These are phyloP conservation scores for Hirschfeldia incana DNA, from an alignment of 345 rosid genomes.

Conservation along the genomic window DNA sequence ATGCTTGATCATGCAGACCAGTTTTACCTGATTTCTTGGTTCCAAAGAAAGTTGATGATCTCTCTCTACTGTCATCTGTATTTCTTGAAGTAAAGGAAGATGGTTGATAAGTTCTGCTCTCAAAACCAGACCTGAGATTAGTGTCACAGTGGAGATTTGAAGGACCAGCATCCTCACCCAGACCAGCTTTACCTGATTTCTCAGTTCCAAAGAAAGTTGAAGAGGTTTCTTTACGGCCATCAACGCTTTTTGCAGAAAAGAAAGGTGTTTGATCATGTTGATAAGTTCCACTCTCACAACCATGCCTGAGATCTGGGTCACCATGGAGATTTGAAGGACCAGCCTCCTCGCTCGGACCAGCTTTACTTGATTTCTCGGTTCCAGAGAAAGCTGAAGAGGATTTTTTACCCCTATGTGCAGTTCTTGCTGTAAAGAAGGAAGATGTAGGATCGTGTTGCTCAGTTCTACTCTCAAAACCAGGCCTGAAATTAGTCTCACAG, in stretches of 20 bases:
- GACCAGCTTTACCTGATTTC: constrained; percentile 26
- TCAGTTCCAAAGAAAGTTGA: constrained; percentile 24
- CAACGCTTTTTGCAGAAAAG: constrained; percentile 28
- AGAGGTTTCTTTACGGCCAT: constrained; percentile 27
- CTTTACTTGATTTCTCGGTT: constrained; percentile 17
- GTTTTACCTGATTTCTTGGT: constrained; percentile 21
- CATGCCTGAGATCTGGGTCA: constrained; percentile 30
- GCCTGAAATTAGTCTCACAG: constrained; percentile 28
- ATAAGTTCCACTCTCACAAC: constrained; percentile 29
- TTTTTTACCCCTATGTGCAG: constrained; percentile 29
- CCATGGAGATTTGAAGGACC: constrained; percentile 17
- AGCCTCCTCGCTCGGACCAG: constrained; percentile 32
- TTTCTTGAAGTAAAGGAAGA: constrained; percentile 34
- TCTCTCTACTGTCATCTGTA: constrained; percentile 26
- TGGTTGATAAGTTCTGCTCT: constrained; percentile 29
- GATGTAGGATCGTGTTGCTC: constrained; percentile 31
- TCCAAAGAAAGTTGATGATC: constrained; percentile 23
- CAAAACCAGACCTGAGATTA: constrained; percentile 27
- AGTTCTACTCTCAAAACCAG: constrained; percentile 29
- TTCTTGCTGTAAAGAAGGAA: constrained; percentile 31
- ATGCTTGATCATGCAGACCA: constrained; percentile 24
- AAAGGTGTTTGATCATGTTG: constrained; percentile 28
- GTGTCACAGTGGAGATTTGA: constrained; percentile 26
- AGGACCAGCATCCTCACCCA: constrained; percentile 24
- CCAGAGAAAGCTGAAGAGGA: constrained; percentile 25